phyloP scores from a whole-genome alignment of 805 yeast genomes.

The Cephaloascus fragrans region DNA sequence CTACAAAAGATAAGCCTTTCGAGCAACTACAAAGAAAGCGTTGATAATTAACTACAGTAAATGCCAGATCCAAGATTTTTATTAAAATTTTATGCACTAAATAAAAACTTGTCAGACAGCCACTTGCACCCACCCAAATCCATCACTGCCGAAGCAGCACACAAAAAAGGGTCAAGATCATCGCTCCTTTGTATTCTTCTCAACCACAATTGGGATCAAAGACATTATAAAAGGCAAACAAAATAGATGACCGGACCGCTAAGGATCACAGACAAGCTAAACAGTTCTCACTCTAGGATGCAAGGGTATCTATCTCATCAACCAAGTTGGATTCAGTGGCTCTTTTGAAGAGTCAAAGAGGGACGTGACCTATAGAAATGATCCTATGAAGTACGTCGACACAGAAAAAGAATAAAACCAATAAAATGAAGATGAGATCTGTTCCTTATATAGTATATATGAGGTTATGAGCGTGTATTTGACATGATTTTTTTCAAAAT shows the following conservation, averaged over 20 bases:
- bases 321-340: constrained; percentile 99
- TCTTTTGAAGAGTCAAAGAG: constrained; percentile 97
- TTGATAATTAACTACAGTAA: no score
- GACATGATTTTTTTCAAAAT: no score
- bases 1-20: no score
- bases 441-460: no score
- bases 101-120: constrained; percentile 99
- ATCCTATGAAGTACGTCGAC: constrained; percentile 99
- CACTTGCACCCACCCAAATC: constrained; percentile 93
- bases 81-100: no score
- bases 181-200: constrained; percentile 98
- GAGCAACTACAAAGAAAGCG: no score
- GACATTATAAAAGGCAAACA: constrained; percentile 44
- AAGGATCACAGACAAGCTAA: constrained; percentile 81
- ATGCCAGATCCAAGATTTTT: no score
- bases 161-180: constrained; percentile 93
- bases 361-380: constrained; percentile 99
- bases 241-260: constrained; percentile 82
- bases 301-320: constrained; percentile 91
- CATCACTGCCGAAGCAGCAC: constrained; percentile 83
- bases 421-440: constrained; percentile 5
- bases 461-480: no score
- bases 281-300: constrained; percentile 81
- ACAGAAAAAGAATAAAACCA: constrained; percentile 35
- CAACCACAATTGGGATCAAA: no score